phyloP scores from a whole-genome alignment of 129 eudicot genomes.

The Dittrichia graveolens region DNA sequence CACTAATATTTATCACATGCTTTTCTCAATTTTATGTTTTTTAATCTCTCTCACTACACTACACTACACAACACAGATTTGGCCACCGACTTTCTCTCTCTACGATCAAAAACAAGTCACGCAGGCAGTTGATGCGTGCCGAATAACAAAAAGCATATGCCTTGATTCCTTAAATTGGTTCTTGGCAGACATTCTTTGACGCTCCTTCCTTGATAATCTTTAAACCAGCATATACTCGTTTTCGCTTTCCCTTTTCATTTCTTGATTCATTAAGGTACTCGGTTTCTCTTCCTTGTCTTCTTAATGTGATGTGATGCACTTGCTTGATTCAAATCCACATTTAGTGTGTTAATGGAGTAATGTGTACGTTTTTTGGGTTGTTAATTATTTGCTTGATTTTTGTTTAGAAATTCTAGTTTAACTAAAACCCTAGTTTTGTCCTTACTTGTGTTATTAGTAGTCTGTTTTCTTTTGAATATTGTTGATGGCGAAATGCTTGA shows the following conservation, averaged over 20 bases:
- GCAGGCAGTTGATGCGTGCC: slow-evolving; percentile 1
- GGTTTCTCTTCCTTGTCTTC: not conserved
- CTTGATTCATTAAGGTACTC: slow-evolving; percentile 38
- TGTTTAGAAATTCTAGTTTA: slow-evolving; percentile 4
- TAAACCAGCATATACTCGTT: not conserved
- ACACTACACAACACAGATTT: not conserved
- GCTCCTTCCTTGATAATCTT: slow-evolving; percentile 3
- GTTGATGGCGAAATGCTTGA: slow-evolving; percentile 23
- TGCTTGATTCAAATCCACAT: slow-evolving; percentile 1
- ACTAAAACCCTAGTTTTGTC: slow-evolving; percentile 39
- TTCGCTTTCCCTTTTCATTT: not conserved
- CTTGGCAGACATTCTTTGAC: slow-evolving; percentile 6
- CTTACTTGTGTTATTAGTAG: slow-evolving; percentile 11
- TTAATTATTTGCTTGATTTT: slow-evolving; percentile 2
- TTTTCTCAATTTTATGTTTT: too few species aligned
- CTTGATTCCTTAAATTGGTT: slow-evolving; percentile 10
- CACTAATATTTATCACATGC: too few species aligned
- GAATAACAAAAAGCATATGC: slow-evolving; percentile 21
- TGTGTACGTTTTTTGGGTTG: slow-evolving; percentile 8
- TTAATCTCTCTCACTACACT: not conserved
- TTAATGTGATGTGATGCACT: slow-evolving; percentile 13
- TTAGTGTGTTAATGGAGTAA: not conserved
- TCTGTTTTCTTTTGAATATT: not conserved
- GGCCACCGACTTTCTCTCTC: slow-evolving; percentile 28
- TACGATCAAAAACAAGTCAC: not conserved